A percentile compares a stretch with the other conserved stretches of the same genome.
phyloP scores from a whole-genome alignment of 1,139 yeast genomes.

The Taphrina populina region DNA sequence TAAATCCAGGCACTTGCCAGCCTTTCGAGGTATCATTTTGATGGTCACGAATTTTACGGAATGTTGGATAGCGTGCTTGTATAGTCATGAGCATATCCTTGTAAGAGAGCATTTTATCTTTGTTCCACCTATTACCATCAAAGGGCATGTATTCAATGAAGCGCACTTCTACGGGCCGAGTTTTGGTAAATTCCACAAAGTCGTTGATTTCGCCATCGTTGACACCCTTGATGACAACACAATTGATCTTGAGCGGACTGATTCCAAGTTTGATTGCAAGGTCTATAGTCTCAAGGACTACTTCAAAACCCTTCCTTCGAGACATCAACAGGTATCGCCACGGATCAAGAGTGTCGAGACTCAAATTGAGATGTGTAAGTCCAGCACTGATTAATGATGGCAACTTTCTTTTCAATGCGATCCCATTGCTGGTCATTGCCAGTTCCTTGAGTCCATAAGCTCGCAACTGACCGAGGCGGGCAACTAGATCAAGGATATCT shows the following conservation, averaged over 20 bases:
- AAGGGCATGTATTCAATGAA: constrained; percentile 60
- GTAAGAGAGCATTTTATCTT: constrained; percentile 50
- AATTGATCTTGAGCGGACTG: constrained; percentile 52
- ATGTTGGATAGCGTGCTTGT: constrained; percentile 41
- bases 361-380: constrained; percentile 51
- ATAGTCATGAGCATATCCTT: constrained; percentile 49
- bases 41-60: constrained; percentile 32
- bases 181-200: constrained; percentile 49
- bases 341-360: constrained; percentile 53
- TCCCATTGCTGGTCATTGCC: constrained; percentile 55
- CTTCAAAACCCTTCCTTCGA: constrained; percentile 51
- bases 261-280: constrained; percentile 50
- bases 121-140: constrained; percentile 54
- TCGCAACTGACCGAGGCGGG: constrained; percentile 45
- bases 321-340: constrained; percentile 54
- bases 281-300: constrained; percentile 50
- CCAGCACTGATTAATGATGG: constrained; percentile 49
- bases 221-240: constrained; percentile 52
- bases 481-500: constrained; percentile 51
- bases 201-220: constrained; percentile 54
- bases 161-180: constrained; percentile 50
- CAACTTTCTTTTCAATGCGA: constrained; percentile 52
- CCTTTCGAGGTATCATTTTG: constrained; percentile 51
- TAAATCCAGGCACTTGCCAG: constrained; percentile 48
- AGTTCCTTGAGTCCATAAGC: constrained; percentile 49